These are phyloP conservation scores for Plasmopara halstedii DNA, from an alignment of 352 stramenopile species.

Conservation along the genomic window DNA sequence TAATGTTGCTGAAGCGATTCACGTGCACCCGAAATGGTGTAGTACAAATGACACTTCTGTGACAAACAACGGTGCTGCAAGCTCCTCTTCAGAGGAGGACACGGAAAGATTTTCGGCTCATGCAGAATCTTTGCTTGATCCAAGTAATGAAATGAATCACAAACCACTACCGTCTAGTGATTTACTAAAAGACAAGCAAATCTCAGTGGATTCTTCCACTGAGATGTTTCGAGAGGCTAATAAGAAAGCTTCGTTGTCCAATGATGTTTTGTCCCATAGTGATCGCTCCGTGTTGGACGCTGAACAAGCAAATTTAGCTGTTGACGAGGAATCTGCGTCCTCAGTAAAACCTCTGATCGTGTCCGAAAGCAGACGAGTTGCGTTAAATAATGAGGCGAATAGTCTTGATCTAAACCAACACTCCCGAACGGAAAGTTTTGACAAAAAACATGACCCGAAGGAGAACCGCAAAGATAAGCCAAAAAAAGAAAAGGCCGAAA, in stretches of 20 bases:
- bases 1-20: not conserved
- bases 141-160: constrained; percentile 4
- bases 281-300: constrained; percentile 21
- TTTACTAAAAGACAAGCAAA: constrained; percentile 2
- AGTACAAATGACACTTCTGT: not conserved
- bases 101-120: not conserved
- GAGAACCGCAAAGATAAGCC: constrained; percentile 49
- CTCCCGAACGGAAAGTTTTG: constrained; percentile 1
- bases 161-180: constrained; percentile 12
- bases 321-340: constrained; percentile 1
- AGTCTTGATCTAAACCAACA: not conserved
- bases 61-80: not conserved
- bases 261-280: constrained; percentile 4
- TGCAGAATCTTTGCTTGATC: not conserved
- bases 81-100: not conserved
- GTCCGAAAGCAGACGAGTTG: not conserved
- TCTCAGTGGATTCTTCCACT: not conserved
- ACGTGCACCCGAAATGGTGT: not conserved
- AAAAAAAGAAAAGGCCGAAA: constrained; percentile 47
- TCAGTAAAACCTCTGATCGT: constrained; percentile 4
- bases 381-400: not conserved
- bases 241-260: constrained; percentile 1
- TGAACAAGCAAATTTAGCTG: constrained; percentile 6
- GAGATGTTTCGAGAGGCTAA: not conserved
- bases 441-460: constrained; percentile 30